These are phyloP conservation scores for Eutrema salsugineum DNA, from an alignment of 441 rosid species.

Conservation along the genomic window DNA sequence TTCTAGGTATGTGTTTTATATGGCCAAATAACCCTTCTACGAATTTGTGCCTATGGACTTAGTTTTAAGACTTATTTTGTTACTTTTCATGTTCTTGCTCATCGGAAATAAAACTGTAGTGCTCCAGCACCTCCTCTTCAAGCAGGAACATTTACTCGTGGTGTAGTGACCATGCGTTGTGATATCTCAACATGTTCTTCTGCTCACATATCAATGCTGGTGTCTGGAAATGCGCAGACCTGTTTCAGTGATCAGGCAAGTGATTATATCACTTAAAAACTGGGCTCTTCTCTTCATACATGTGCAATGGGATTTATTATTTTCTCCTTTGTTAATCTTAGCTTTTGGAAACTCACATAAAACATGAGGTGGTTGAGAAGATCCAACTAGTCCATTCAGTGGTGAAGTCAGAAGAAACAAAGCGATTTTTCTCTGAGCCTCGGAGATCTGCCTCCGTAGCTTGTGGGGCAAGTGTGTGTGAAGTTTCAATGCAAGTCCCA, in stretches of 20 bases:
- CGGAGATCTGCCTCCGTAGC: slow-evolving; percentile 91
- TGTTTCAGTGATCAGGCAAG: slow-evolving; percentile 98
- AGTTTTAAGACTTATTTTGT: not conserved
- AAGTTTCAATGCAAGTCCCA: slow-evolving; percentile 92
- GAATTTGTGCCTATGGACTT: not conserved
- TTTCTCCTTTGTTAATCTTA: slow-evolving; percentile 32
- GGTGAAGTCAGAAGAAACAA: slow-evolving; percentile 56
- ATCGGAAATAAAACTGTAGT: slow-evolving; percentile 45
- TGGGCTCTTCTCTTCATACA: not conserved
- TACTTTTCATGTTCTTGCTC: not conserved
- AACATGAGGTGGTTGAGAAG: slow-evolving; percentile 83
- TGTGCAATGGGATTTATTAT: slow-evolving; percentile 18
- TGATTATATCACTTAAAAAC: not conserved
- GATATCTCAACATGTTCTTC: slow-evolving; percentile 87
- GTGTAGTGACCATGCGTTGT: slow-evolving; percentile 97
- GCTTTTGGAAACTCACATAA: slow-evolving; percentile 96
- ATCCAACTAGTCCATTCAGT: slow-evolving; percentile 69
- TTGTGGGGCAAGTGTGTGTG: slow-evolving; percentile 92
- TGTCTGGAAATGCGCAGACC: slow-evolving; percentile 97
- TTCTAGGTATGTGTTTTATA: slow-evolving; percentile 62
- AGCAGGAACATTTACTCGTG: slow-evolving; percentile 97
- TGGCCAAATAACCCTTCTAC: not conserved
- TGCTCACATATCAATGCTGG: slow-evolving; percentile 89
- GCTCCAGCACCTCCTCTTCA: slow-evolving; percentile 99
- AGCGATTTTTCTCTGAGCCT: slow-evolving; percentile 56